Base-by-base conservation (phyloP, 148 eudicot species). In the Chenopodium suecicum region DNA sequence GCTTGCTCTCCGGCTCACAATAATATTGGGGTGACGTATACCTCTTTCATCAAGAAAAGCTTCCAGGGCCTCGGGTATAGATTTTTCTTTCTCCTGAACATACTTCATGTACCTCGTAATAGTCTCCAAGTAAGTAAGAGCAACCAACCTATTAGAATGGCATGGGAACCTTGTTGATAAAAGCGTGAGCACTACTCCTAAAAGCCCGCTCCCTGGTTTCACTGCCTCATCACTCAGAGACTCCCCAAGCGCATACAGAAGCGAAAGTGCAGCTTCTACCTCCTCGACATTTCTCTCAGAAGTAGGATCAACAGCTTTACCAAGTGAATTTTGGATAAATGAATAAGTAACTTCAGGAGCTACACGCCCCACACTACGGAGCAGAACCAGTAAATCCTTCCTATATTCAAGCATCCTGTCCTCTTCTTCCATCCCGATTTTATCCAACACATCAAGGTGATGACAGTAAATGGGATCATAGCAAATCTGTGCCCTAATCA, bases 21-120 rank as follows among this genome's bases (percentile, higher is more conserved):
- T 91, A 27, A 88, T 79, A 88, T 94, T 94, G 60, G 95, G 90
- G 86, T 96, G 99, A 84, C 89, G 97, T 81, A 96, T 91, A 62
- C 99, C 99, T 84, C 99, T 88, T 85, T 94, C 99, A 78, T 96
- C 98, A 25, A 94, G 94, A 87, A 94, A 96, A 52, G 94, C 92
- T 71, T 91, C 74, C 78, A 96, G 79, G 82, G 89, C 95, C 83
- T 86, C 73, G 60, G 91, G 98, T 87, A 96, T 89, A 71, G 83
- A 94, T 79, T 91, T 91, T 20, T 85, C 80, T 85, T 90, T 90
- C 86, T 96, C 98, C 82, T 83, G 92, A 80, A 96, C 89, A 86
- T 90, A 91, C 81, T 94, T 94, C 82, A 93, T 84, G 74, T 92
- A 96, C 80, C 98, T 90, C 44, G 94, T 87, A 70, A 94, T 89